Evolutionary conservation across 2,329 filamentous ascomycete genomes (phyloP).

Genomic region (Allantophomopsis lycopodina): DNA sequence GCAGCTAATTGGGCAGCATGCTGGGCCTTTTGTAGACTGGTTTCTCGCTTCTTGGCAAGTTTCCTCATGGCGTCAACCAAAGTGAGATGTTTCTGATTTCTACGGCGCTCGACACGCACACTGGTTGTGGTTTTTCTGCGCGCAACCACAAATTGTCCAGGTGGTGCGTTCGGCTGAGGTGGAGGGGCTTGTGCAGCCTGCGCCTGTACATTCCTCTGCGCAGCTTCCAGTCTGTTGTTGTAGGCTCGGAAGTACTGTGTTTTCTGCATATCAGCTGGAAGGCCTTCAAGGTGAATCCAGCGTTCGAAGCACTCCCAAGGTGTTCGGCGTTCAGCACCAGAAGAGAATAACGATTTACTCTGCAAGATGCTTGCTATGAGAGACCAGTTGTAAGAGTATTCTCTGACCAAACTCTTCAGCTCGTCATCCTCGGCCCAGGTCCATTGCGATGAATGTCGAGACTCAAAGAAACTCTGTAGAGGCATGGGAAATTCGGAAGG

Average conservation of each 20-base stretch:
- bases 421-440: slow-evolving; percentile 83
- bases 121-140: slow-evolving; percentile 65
- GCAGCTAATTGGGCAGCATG: slow-evolving; percentile 65
- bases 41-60: slow-evolving; percentile 85
- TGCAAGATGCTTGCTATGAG: slow-evolving; percentile 74
- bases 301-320: slow-evolving; percentile 98
- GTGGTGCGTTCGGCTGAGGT: slow-evolving; percentile 23
- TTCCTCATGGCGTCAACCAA: slow-evolving; percentile 94
- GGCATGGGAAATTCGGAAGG: slow-evolving; percentile 90
- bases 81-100: slow-evolving; percentile 74
- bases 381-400: slow-evolving; percentile 97
- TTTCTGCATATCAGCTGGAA: slow-evolving; percentile 88
- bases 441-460: slow-evolving; percentile 80
- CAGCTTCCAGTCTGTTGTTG: slow-evolving; percentile 43
- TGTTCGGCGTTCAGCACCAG: slow-evolving; percentile 77
- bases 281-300: slow-evolving; percentile 83
- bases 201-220: slow-evolving; percentile 33
- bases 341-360: slow-evolving; percentile 63
- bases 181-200: slow-evolving; percentile 17
- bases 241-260: slow-evolving; percentile 83
- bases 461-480: slow-evolving; percentile 79
- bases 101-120: slow-evolving; percentile 71
- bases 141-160: slow-evolving; percentile 33
- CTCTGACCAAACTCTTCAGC: slow-evolving; percentile 68
- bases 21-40: slow-evolving; percentile 72